phyloP scores from a whole-genome alignment of 2,329 filamentous ascomycete species.

The Aureobasidium sp. region DNA sequence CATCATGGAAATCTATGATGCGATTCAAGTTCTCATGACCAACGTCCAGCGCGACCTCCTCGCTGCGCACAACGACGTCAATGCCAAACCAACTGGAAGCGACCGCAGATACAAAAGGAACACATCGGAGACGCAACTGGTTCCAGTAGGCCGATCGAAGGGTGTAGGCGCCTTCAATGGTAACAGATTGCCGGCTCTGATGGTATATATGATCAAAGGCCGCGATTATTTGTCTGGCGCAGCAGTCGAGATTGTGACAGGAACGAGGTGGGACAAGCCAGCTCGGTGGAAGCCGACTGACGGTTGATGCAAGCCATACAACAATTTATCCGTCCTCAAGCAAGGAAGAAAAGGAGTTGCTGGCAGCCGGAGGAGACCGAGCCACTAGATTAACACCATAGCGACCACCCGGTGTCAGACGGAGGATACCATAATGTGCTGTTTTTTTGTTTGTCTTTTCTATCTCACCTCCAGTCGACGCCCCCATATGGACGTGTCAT shows the following conservation, averaged over 20 bases:
- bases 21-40: constrained; percentile 32
- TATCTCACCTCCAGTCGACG: not conserved
- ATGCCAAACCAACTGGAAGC: constrained; percentile 19
- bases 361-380: not conserved
- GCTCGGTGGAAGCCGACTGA: constrained; percentile 13
- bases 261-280: constrained; percentile 21
- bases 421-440: not conserved
- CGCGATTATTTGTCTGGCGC: constrained; percentile 29
- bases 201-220: constrained; percentile 22
- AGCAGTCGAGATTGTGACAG: constrained; percentile 17
- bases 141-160: constrained; percentile 30
- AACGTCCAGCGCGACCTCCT: constrained; percentile 42
- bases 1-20: constrained; percentile 32
- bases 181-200: constrained; percentile 27
- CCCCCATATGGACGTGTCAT: not conserved
- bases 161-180: constrained; percentile 32
- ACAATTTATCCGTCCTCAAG: not conserved
- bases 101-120: constrained; percentile 27
- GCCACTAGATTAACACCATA: not conserved
- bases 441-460: not conserved
- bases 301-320: not conserved
- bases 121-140: constrained; percentile 27
- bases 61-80: constrained; percentile 20
- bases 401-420: not conserved
- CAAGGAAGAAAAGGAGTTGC: not conserved